Base-by-base conservation (phyloP, 169 alveolate species). In the Cyclospora cayetanensis region DNA sequence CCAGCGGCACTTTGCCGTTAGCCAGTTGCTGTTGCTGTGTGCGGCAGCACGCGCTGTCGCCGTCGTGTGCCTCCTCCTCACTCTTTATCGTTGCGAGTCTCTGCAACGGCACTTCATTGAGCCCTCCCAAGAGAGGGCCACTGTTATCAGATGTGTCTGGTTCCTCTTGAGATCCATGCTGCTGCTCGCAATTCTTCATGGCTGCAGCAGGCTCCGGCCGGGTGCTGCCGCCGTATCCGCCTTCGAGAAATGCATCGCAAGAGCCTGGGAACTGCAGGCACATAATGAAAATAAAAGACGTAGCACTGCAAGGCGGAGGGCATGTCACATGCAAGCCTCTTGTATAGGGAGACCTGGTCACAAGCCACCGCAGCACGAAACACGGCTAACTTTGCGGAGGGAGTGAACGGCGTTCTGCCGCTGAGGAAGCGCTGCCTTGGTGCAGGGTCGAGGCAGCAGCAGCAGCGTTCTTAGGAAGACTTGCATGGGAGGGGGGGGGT, bases 401-500 rank as follows among this genome's bases (percentile, higher is more conserved):
- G n/a, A n/a, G n/a, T n/a, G n/a, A n/a, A n/a, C n/a, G n/a, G n/a
- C n/a, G n/a, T n/a, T n/a, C n/a, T n/a, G n/a, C n/a, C n/a, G n/a
- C n/a, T n/a, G n/a, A n/a, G n/a, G n/a, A n/a, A n/a, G n/a, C n/a
- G n/a, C n/a, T n/a, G n/a, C n/a, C n/a, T n/a, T n/a, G n/a, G n/a
- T n/a, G n/a, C n/a, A n/a, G n/a, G n/a, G n/a, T n/a, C n/a, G n/a
- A n/a, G n/a, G n/a, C n/a, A n/a, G 37, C 74, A 11, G 74, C 31
- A 52, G 90, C 20, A 52, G 90, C 90, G 37, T 72, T 50, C 18
- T 55, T 53, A 50, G 90, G 90, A 52, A 34, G 74, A 80, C 90
- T 80, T 80, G 90, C 90, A 53, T 42, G 50, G n/a, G n/a, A n/a
- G n/a, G n/a, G n/a, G n/a, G n/a, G n/a, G 63, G 50, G 90, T 76